Percentiles rank a stretch among this genome's conserved stretches.
Evolutionary conservation across 176 grass and related monocot species (phyloP).

Genomic region (Secale cereale): DNA sequence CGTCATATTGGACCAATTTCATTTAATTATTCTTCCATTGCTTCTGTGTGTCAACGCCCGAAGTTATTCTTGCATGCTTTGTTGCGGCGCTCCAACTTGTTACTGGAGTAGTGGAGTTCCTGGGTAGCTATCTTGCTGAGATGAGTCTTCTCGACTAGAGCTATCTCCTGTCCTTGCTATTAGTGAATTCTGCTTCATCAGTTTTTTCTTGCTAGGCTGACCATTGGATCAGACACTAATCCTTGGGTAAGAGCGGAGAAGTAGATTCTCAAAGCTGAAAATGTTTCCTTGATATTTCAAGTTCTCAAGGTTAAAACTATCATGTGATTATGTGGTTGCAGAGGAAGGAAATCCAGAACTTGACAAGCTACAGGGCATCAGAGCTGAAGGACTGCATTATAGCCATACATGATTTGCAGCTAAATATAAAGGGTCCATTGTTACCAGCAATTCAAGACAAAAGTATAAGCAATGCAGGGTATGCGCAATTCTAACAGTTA

Average conservation of each 20-base stretch:
- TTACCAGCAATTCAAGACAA: constrained; percentile 53
- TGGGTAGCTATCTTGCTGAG: constrained; percentile 72
- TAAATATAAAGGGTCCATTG: constrained; percentile 47
- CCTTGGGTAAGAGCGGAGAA: constrained; percentile 62
- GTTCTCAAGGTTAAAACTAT: constrained; percentile 9
- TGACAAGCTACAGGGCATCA: constrained; percentile 59
- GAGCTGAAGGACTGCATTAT: constrained; percentile 77
- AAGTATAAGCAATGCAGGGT: constrained; percentile 85
- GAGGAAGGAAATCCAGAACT: constrained; percentile 52
- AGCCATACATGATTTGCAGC: constrained; percentile 71
- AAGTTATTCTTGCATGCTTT: constrained; percentile 5
- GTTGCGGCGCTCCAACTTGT: constrained; percentile 45
- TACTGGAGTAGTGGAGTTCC: constrained; percentile 54
- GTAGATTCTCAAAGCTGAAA: background rate
- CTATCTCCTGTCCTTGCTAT: constrained; percentile 71
- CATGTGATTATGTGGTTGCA: constrained; percentile 28
- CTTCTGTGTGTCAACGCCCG: constrained; percentile 2
- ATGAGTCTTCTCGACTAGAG: constrained; percentile 84
- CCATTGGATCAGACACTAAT: constrained; percentile 43
- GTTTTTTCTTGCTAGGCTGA: constrained; percentile 72
- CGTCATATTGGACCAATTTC: background rate
- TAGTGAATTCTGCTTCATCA: constrained; percentile 66
- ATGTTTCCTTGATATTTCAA: background rate
- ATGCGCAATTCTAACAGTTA: constrained; percentile 20
- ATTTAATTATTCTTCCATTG: background rate